phyloP scores from a whole-genome alignment of 78 protist genomes.

The Dictyostelium discoideum region dicty_2.7 NC_007088.5:5830001-5830500 shows the following conservation, averaged over 20 bases:
- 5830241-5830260: not conserved
- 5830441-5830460: not conserved
- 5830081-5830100: not conserved
- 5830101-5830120: not conserved
- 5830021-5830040: not conserved
- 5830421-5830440: not conserved
- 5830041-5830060: not conserved
- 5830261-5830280: not conserved
- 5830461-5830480: not conserved
- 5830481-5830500: constrained; percentile 5
- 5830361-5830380: not conserved
- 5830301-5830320: not conserved
- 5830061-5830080: not conserved
- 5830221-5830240: not conserved
- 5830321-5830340: not conserved
- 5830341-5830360: not conserved
- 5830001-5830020: not conserved
- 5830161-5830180: not conserved
- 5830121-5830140: not conserved
- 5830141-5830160: not conserved
- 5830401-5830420: not conserved
- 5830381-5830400: not conserved
- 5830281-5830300: not conserved
- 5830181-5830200: not conserved
- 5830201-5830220: not conserved